Evolutionary conservation across 164 flowering plant genomes (phyloP), one percentile per base, ranked within the genome.

Genomic region (Stephania japonica): DNA sequence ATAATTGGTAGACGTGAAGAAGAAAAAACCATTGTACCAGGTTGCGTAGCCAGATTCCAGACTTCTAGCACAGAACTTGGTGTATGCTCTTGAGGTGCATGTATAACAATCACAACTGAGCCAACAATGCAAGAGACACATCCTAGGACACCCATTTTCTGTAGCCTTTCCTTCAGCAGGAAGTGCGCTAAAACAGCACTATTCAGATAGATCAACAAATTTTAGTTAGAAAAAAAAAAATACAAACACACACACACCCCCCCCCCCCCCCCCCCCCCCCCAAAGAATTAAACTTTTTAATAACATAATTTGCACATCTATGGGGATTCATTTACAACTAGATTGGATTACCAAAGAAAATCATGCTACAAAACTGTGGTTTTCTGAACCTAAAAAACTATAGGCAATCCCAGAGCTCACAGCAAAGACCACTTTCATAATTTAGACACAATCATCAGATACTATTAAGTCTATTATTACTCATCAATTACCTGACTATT

Each of bases 171-270:
- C 81, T 86, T 92, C 82, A 92, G 83, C 82, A 92, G 64, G 84
- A 90, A 92, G 81, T 94, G 97, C 26, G 97, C 97, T 85, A 94
- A 77, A 78, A 87, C 83, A 71, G 98, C 95, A 84, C 97, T 94
- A 77, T 43, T 73, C 76, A 80, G 32, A 80, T 73, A 43, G 69
- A 78, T 12, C 68, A 79, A 77, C 38, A 66, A 62, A 42, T 44
- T 75, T 78, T 59, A 83, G 75, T 70, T 67, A 53, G 16, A 56
- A 38, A 67, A 66, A 12, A 24, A 27, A 26, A 53, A 44, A 64
- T 42, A 49, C 49, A 25, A 19, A 3, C 7, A 44, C 8, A n/a
- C n/a, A n/a, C n/a, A n/a, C n/a, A n/a, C n/a, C n/a, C n/a, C n/a
- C n/a, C n/a, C n/a, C n/a, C n/a, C n/a, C n/a, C n/a, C n/a, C n/a